These are phyloP conservation scores for Coleophoma crateriformis DNA, from an alignment of 2,329 filamentous ascomycete species.

Conservation along the genomic window DNA sequence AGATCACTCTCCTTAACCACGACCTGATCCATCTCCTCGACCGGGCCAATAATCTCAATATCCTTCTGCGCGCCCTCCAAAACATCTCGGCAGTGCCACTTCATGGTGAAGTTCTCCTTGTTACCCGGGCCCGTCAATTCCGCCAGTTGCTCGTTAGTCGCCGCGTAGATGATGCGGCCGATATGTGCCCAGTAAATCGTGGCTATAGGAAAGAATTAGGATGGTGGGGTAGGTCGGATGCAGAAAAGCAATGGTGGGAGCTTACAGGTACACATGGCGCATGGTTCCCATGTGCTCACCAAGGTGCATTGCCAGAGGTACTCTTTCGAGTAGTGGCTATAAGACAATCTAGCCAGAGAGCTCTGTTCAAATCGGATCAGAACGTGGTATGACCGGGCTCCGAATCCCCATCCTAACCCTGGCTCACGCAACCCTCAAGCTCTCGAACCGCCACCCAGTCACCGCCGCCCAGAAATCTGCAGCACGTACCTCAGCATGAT, in stretches of 20 bases:
- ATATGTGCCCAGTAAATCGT: slow-evolving; percentile 48
- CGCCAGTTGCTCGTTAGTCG: slow-evolving; percentile 39
- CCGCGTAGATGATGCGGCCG: slow-evolving; percentile 44
- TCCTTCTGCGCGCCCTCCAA: slow-evolving; percentile 41
- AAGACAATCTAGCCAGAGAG: slow-evolving; percentile 41
- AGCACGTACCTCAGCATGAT: slow-evolving; percentile 39
- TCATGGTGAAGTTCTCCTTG: slow-evolving; percentile 46
- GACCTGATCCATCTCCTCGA: slow-evolving; percentile 35
- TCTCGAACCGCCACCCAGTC: not conserved
- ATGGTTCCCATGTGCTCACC: slow-evolving; percentile 49
- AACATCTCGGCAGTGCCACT: slow-evolving; percentile 41
- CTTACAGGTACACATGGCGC: slow-evolving; percentile 41
- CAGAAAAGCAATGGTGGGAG: slow-evolving; percentile 14
- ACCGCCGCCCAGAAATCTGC: not conserved
- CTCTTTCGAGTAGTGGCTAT: slow-evolving; percentile 39
- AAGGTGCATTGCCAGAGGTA: slow-evolving; percentile 44
- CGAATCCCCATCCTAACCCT: too few species aligned
- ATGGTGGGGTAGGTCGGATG: not conserved
- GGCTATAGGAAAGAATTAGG: slow-evolving; percentile 15
- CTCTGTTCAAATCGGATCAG: slow-evolving; percentile 6
- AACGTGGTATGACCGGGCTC: too few species aligned
- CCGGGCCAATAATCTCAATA: slow-evolving; percentile 42
- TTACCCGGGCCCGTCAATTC: slow-evolving; percentile 40
- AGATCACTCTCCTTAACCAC: slow-evolving; percentile 38
- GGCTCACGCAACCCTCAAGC: slow-evolving; percentile 4